Base-by-base conservation (phyloP, 2,329 filamentous ascomycete genomes). In the Clarireedia paspali region DNA sequence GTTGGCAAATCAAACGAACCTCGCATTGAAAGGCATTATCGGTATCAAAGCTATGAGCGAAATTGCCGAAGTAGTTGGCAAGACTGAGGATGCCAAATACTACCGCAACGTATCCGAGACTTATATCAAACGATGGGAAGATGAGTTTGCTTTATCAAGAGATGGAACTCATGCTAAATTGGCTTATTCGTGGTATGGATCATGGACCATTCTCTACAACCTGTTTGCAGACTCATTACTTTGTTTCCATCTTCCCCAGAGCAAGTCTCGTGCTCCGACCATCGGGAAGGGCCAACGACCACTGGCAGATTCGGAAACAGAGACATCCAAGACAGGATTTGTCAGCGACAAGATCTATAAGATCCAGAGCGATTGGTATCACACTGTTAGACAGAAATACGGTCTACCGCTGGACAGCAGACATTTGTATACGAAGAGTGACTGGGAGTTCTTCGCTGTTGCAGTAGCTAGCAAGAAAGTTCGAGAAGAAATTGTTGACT, bases 361-460 rank as follows among this genome's bases (percentile, higher is more conserved):
- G 63, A 83, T 84, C 61, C 88, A 95, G 68, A 91, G 86, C 47
- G 77, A 84, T 57, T 95, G 88, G 88, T 95, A 95, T 73, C 77
- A 81, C 60, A 78, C 81, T 14, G 88, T 92, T 9, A 81, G 89
- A 62, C 89, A 95, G 69, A 84, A 81, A 64, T 95, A 92, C 70
- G 90, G 90, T 1, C 73, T 95, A 3, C 89, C 90, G 0, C 79
- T 95, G 6, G 90, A 95, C 71, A 87, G 81, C 62, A 82, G 90
- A 45, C 89, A 94, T 70, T 71, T 92, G 3, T 94, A 94, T 70
- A 87, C 89, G 36, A 95, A 95, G 73, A 90, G 86, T 30, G 90
- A 95, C 72, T 95, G 90, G 90, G 86, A 94, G 64, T 91, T 95
- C 69, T 91, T 94, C 70, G 88, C 89, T 0, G 89, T 90, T 47